Conservation (phyloP, 1,284 basidiomycete species). For the Malassezia brasiliensis region DNA sequence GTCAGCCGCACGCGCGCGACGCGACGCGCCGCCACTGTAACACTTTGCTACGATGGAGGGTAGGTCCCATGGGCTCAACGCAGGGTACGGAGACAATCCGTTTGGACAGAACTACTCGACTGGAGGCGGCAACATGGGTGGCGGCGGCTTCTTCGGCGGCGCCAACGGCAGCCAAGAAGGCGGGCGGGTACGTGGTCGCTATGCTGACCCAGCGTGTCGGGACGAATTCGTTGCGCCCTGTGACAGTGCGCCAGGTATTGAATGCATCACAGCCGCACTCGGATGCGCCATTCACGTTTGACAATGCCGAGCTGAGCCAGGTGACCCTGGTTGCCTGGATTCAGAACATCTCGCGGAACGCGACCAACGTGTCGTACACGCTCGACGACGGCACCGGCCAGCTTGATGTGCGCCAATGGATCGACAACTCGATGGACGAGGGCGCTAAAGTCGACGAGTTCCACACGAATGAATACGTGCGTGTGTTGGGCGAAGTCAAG, state of each 20-base stretch:
- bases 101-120: slow-evolving; percentile 2
- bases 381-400: slow-evolving; percentile 82
- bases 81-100: slow-evolving; percentile 14
- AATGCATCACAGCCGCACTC: slow-evolving; percentile 70
- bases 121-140: slow-evolving; percentile 21
- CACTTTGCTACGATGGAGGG: slow-evolving; percentile 11
- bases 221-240: slow-evolving; percentile 59
- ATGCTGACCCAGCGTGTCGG: slow-evolving; percentile 19
- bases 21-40: slow-evolving; percentile 14
- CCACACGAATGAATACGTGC: slow-evolving; percentile 62
- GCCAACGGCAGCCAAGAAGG: slow-evolving; percentile 17
- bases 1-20: slow-evolving; percentile 14
- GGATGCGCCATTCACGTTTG: slow-evolving; percentile 78
- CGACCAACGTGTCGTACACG: slow-evolving; percentile 71
- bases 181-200: slow-evolving; percentile 7
- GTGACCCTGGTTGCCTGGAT: slow-evolving; percentile 69
- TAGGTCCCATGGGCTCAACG: background rate
- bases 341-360: slow-evolving; percentile 59
- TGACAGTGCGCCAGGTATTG: slow-evolving; percentile 71
- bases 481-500: slow-evolving; percentile 83
- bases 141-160: slow-evolving; percentile 27
- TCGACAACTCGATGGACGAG: slow-evolving; percentile 59
- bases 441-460: slow-evolving; percentile 36
- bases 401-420: slow-evolving; percentile 81
- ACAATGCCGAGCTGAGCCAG: slow-evolving; percentile 69